phyloP scores from a whole-genome alignment of 805 yeast species.

The Wickerhamomyces queroliae region DNA sequence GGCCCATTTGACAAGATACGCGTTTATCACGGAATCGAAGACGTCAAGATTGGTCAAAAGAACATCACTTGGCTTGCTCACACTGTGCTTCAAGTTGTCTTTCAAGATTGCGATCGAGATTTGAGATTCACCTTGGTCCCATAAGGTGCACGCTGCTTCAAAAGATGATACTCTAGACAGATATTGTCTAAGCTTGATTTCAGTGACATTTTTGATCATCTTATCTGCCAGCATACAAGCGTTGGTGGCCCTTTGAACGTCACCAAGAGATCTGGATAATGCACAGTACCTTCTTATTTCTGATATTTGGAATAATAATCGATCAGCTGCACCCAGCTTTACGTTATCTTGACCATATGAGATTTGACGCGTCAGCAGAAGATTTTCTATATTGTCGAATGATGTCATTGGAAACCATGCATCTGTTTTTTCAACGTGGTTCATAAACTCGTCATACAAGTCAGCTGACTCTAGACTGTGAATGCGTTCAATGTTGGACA shows the following conservation, averaged over 20 bases:
- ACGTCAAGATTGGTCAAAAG: slow-evolving; percentile 11
- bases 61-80: slow-evolving; percentile 3
- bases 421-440: slow-evolving; percentile 9
- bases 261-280: slow-evolving; percentile 30
- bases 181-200: not conserved
- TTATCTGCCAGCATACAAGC: slow-evolving; percentile 40
- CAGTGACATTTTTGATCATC: slow-evolving; percentile 21
- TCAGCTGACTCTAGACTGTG: not conserved
- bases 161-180: slow-evolving; percentile 19
- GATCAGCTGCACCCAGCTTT: slow-evolving; percentile 5
- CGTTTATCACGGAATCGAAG: slow-evolving; percentile 25
- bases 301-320: slow-evolving; percentile 20
- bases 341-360: slow-evolving; percentile 12
- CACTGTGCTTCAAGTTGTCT: slow-evolving; percentile 11
- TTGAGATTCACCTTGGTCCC: slow-evolving; percentile 56
- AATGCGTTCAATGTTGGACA: slow-evolving; percentile 12
- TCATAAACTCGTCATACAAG: slow-evolving; percentile 1
- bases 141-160: slow-evolving; percentile 55
- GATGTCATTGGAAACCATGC: slow-evolving; percentile 34
- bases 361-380: slow-evolving; percentile 38
- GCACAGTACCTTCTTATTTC: slow-evolving; percentile 40
- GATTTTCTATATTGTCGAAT: slow-evolving; percentile 32
- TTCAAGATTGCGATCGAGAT: slow-evolving; percentile 54
- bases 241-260: slow-evolving; percentile 45
- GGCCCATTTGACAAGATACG: slow-evolving; percentile 59